Evolutionary conservation across 805 yeast species (phyloP), one percentile per base, ranked within the genome.

Genomic region (Candida patagonica): DNA sequence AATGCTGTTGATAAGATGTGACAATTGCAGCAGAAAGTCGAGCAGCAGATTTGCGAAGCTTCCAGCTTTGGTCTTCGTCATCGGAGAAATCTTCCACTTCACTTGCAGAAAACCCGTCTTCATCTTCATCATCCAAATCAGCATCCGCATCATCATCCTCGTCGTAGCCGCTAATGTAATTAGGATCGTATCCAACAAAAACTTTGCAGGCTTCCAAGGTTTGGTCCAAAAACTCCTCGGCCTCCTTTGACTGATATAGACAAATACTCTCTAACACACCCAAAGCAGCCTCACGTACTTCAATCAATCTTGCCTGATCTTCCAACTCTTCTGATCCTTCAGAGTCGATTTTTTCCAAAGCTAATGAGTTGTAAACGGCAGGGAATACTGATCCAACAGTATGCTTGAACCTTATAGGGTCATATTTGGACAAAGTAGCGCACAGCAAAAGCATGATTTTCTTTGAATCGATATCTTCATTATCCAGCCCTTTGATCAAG

Each of bases 51-150:
- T 73, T 62, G 43, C 92, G 63, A 15, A 82, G 58, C 46, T 73
- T 78, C 81, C 88, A 78, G 1, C 80, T 69, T 38, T 64, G 66
- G 40, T 72, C 80, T 26, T 72, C 75, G 42, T 62, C 67, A 36
- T 63, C 70, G 8, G 61, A 57, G 36, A 57, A 53, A n/a, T 38
- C 52, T 9, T 54, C 65, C n/a, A 50, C 52, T 19, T 55, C 62
- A 30, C 52, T 51, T 39, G 48, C 40, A 5, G 41, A 36, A 5
- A 50, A 59, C 26, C 45, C 60, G 5, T 63, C 67, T n/a, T 61
- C 68, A 22, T 67, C 73, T 8, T 72, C 78, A n/a, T 63, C 71
- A 13, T 60, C 62, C 4, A 56, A 62, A 13, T 62, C 68, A 8
- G 55, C 62, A 3, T 56, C 65, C 2, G 50, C 38, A 1, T 45